Conservation (phyloP, 257 asterid species). For the Gardenia jasminoides region DNA sequence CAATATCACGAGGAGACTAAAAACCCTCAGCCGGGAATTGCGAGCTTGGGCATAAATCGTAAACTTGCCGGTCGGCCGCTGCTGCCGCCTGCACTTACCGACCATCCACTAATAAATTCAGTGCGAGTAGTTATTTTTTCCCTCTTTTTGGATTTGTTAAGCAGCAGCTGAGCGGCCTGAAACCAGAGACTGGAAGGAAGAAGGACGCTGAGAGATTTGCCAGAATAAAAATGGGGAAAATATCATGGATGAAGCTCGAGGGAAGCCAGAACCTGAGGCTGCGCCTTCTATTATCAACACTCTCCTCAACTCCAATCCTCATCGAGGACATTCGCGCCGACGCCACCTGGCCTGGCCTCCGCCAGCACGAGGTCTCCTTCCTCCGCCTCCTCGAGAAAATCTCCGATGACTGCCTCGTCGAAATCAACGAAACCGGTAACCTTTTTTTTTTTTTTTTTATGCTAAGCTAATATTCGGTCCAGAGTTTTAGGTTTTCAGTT, state of each 20-base stretch:
- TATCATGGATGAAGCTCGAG: slow-evolving; percentile 51
- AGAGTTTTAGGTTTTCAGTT: slow-evolving; percentile 1
- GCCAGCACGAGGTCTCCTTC: slow-evolving; percentile 68
- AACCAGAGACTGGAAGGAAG: no score
- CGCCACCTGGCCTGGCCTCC: slow-evolving; percentile 73
- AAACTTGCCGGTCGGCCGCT: no score
- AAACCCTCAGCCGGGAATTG: not conserved
- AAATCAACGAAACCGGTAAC: slow-evolving; percentile 79
- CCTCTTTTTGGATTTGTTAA: no score
- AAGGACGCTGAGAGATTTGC: not conserved
- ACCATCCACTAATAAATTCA: no score
- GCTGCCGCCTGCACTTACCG: no score
- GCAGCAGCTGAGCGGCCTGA: no score
- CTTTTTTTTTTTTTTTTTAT: no score
- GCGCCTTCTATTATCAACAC: slow-evolving; percentile 74
- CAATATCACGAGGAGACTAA: not conserved
- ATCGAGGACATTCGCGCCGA: slow-evolving; percentile 81
- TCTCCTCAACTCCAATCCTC: slow-evolving; percentile 66
- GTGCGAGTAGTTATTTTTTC: no score
- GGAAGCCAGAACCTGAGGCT: slow-evolving; percentile 76
- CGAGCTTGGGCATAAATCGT: no score
- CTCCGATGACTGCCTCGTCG: slow-evolving; percentile 68
- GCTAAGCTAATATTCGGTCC: no score
- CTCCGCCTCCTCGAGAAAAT: slow-evolving; percentile 74
- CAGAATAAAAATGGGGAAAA: slow-evolving; percentile 48